Evolutionary conservation across 1,284 basidiomycete species (phyloP), one percentile per base, ranked within the genome.

Genomic region (Coniferiporia sulphurascens): DNA sequence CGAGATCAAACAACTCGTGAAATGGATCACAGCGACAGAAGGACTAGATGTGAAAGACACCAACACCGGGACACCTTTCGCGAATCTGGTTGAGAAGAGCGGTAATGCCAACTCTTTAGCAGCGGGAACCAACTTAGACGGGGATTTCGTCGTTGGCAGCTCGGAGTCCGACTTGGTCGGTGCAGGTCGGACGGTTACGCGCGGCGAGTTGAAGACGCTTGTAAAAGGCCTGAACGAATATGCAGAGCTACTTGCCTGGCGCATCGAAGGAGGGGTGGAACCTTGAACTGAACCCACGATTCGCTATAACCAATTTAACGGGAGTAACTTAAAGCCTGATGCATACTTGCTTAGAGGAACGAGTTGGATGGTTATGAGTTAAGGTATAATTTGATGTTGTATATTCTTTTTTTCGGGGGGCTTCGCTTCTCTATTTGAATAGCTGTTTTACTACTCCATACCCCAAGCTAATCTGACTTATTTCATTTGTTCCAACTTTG

Each of bases 1-100:
- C 45, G 85, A 89, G 61, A 83, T 91, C 58, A 67, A 69, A 56
- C 85, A 81, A 67, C 70, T 89, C n/a, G 82, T 83, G 2, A 77
- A 82, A 50, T 90, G 86, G 86, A 70, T 89, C 36, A 73, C 77
- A 22, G 74, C 77, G 64, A 80, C 78, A 65, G 74, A 77, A 56
- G 78, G 72, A n/a, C 66, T 82, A 48, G 74, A 77, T 44, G 72
- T 74, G 9, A 68, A 70, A 12, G 68, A 65, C 0, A 66, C 69
- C 35, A 62, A 65, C 5, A 61, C 8, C 43, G 36, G 35, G n/a
- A 48, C 19, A 46, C 55, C 22, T 32, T 38, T 41, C 17, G 17
- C 9, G 2, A 27, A 27, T 27, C 27, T 5, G 27, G 27, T 27
- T 27, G 27, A 3, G 27, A 27, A 27, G 27, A 27, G 27, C 27